A percentile compares a stretch with the other conserved stretches of the same genome.
phyloP scores from a whole-genome alignment of 495 filamentous ascomycete genomes.

The Trichocladium antarcticum region DNA sequence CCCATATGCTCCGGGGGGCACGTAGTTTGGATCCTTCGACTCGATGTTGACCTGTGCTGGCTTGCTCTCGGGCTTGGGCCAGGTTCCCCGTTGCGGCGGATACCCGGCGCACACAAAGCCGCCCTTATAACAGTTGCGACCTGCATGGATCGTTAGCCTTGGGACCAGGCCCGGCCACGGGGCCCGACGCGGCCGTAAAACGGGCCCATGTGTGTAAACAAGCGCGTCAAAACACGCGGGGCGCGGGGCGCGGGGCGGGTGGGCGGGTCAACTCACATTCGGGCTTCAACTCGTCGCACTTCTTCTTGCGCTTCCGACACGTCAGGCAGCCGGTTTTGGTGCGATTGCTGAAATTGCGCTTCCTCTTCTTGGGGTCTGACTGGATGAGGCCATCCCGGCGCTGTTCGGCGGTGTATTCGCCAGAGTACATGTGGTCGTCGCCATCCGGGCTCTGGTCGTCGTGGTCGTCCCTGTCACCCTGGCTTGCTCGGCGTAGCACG shows the following conservation, averaged over 20 bases:
- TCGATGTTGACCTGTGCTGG: slow-evolving; percentile 65
- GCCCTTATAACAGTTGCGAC: slow-evolving; percentile 84
- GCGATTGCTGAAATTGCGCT: slow-evolving; percentile 86
- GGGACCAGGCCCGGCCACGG: no score
- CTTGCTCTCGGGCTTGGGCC: slow-evolving; percentile 51
- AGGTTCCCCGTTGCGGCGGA: slow-evolving; percentile 52
- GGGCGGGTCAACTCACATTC: slow-evolving; percentile 52
- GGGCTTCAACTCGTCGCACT: slow-evolving; percentile 92
- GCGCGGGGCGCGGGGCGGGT: no score
- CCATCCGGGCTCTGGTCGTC: slow-evolving; percentile 40
- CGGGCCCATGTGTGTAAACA: slow-evolving; percentile 12
- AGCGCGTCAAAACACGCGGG: neutral
- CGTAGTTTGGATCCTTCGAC: slow-evolving; percentile 60
- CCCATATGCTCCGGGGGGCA: slow-evolving; percentile 50
- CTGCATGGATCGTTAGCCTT: slow-evolving; percentile 36
- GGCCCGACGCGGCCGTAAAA: slow-evolving; percentile 10
- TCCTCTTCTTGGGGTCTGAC: slow-evolving; percentile 66
- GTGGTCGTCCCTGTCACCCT: no score
- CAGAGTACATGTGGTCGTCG: slow-evolving; percentile 35
- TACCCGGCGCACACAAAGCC: slow-evolving; percentile 95
- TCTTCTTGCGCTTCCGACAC: slow-evolving; percentile 91
- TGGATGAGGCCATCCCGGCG: slow-evolving; percentile 44
- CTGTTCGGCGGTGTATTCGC: slow-evolving; percentile 37
- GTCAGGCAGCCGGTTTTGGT: slow-evolving; percentile 98
- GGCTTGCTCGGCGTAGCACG: slow-evolving; percentile 28